Evolutionary conservation across 306 rosid species (phyloP).

Genomic region (Ziziphus jujuba): DNA sequence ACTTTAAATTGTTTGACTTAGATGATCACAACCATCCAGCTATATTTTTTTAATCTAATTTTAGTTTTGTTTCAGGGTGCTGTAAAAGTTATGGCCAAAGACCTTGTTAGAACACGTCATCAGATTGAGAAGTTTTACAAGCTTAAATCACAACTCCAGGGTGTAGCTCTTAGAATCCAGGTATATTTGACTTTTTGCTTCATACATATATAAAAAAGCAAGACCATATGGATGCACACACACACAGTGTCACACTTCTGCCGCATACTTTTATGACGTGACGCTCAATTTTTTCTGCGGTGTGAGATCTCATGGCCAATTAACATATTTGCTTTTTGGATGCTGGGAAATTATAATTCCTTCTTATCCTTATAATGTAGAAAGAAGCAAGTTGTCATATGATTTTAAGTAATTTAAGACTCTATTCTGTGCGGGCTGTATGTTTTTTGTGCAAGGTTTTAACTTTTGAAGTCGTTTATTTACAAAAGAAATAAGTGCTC

Average conservation of each 20-base stretch:
- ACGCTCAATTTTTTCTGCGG: no score
- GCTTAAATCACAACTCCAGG: conserved; percentile 98
- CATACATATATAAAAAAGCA: no score
- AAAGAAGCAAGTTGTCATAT: neutral
- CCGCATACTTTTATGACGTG: no score
- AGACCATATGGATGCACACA: no score
- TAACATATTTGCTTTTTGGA: no score
- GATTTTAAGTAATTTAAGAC: neutral
- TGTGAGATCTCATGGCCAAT: no score
- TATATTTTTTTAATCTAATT: conserved; percentile 23
- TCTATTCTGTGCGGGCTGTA: neutral
- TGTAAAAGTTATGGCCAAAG: conserved; percentile 98
- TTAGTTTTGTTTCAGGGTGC: conserved; percentile 74
- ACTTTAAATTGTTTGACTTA: neutral
- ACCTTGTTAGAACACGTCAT: conserved; percentile 95
- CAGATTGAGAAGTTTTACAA: conserved; percentile 96
- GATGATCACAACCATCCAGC: conserved; percentile 12
- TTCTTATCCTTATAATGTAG: neutral
- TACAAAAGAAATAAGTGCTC: no score
- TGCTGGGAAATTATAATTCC: no score
- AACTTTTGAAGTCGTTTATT: no score
- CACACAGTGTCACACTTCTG: no score
- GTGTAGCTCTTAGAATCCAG: conserved; percentile 97
- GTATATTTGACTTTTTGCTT: conserved; percentile 30
- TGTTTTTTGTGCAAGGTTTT: no score